Evolutionary conservation across 176 grass and related monocot species (phyloP).

Genomic region (Dactylis glomerata): DNA sequence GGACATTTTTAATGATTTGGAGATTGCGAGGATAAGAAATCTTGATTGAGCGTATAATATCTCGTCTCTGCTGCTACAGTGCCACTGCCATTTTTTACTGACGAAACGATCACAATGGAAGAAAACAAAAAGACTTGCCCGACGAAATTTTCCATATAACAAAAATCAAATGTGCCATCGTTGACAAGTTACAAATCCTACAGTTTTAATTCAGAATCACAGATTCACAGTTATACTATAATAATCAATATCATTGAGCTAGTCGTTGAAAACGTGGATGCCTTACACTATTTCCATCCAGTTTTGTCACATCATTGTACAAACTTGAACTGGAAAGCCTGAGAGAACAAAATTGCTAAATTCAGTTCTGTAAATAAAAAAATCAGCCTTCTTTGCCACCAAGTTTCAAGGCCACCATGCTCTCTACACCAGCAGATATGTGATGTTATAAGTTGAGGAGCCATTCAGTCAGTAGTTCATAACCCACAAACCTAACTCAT

Average conservation of each 20-base stretch:
- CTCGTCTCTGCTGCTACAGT: neutral
- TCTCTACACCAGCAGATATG: neutral
- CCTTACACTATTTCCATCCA: neutral
- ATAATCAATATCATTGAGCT: neutral
- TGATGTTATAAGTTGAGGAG: neutral
- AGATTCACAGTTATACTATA: neutral
- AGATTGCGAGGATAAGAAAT: neutral
- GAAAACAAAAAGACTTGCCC: neutral
- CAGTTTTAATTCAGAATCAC: neutral
- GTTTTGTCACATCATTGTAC: neutral
- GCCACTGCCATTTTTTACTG: neutral
- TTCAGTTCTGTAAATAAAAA: neutral
- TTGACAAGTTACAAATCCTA: neutral
- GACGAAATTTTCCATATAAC: neutral
- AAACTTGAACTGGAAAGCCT: neutral
- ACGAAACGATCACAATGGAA: neutral
- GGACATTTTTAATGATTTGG: neutral
- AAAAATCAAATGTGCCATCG: neutral
- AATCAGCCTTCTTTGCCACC: neutral
- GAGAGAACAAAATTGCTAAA: constrained; percentile 20
- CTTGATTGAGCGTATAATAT: neutral
- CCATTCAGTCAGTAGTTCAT: neutral
- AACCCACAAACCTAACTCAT: constrained; percentile 29
- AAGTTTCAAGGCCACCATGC: neutral
- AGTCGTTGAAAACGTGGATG: neutral